Conservation (phyloP, 176 grass and related monocot species). For the Elaeis guineensis region DNA sequence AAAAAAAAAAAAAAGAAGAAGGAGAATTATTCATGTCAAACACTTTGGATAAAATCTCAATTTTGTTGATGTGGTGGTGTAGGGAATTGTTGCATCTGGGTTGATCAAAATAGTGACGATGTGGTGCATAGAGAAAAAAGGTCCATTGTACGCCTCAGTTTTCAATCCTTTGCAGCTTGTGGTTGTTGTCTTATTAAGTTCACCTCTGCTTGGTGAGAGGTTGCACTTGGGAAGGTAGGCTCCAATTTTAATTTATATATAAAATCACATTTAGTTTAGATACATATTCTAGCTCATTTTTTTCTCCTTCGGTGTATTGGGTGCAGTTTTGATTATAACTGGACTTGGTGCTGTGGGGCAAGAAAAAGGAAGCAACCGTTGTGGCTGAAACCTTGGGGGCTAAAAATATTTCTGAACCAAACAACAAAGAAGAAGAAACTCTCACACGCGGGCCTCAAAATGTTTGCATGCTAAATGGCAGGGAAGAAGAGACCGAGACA, state of each 20-base stretch:
- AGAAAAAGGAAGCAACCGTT: slow-evolving; percentile 19
- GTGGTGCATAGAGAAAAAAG: slow-evolving; percentile 52
- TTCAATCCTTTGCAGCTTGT: slow-evolving; percentile 48
- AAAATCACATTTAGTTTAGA: too few relatives aligned
- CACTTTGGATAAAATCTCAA: background rate
- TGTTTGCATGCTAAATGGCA: too few relatives aligned
- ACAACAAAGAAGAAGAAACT: too few relatives aligned
- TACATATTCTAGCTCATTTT: background rate
- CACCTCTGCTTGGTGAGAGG: slow-evolving; percentile 18
- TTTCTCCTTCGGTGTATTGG: slow-evolving; percentile 21
- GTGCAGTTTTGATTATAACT: slow-evolving; percentile 31
- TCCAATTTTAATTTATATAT: background rate
- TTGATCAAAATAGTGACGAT: slow-evolving; percentile 27
- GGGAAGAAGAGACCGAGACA: too few relatives aligned
- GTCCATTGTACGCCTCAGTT: slow-evolving; percentile 41
- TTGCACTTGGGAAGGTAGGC: slow-evolving; percentile 28
- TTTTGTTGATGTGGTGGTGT: background rate
- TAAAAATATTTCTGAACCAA: too few relatives aligned
- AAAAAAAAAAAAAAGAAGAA: too few relatives aligned
- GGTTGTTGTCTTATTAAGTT: slow-evolving; percentile 22
- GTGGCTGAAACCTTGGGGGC: background rate
- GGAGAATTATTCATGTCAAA: too few relatives aligned
- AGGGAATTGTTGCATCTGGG: slow-evolving; percentile 35
- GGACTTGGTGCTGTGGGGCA: slow-evolving; percentile 47
- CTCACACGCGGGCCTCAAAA: too few relatives aligned